phyloP scores from a whole-genome alignment of 495 filamentous ascomycete species.

The Pyrenula massariospora region DNA sequence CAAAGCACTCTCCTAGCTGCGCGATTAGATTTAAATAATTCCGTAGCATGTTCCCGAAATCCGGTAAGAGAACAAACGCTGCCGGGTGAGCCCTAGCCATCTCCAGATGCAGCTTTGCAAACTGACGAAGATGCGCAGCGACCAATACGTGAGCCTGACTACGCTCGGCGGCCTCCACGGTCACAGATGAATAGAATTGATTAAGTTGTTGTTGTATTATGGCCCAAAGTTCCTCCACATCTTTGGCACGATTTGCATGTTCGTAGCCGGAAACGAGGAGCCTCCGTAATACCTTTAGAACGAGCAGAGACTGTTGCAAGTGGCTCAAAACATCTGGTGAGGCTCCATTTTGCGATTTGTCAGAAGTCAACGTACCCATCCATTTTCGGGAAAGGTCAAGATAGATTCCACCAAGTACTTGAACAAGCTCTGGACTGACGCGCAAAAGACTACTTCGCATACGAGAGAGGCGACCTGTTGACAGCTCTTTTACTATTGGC shows the following conservation, averaged over 20 bases:
- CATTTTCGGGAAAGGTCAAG: conserved; percentile 60
- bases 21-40: conserved; percentile 76
- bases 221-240: conserved; percentile 68
- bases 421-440: conserved; percentile 67
- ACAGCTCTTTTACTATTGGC: conserved; percentile 79
- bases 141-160: conserved; percentile 44
- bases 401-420: conserved; percentile 67
- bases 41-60: conserved; percentile 59
- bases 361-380: conserved; percentile 38
- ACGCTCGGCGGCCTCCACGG: neutral
- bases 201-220: conserved; percentile 59
- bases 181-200: conserved; percentile 40
- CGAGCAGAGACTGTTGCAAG: conserved; percentile 50
- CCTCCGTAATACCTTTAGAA: conserved; percentile 69
- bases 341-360: conserved; percentile 24
- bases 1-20: conserved; percentile 61
- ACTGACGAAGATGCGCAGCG: conserved; percentile 58
- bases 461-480: conserved; percentile 60
- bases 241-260: conserved; percentile 62
- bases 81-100: conserved; percentile 67
- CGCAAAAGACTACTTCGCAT: conserved; percentile 62
- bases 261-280: conserved; percentile 75
- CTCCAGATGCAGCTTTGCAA: conserved; percentile 81
- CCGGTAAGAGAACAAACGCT: conserved; percentile 69
- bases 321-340: conserved; percentile 47